Evolutionary conservation across 352 stramenopile genomes (phyloP).

Genomic region (Phytopythium helicoides): DNA sequence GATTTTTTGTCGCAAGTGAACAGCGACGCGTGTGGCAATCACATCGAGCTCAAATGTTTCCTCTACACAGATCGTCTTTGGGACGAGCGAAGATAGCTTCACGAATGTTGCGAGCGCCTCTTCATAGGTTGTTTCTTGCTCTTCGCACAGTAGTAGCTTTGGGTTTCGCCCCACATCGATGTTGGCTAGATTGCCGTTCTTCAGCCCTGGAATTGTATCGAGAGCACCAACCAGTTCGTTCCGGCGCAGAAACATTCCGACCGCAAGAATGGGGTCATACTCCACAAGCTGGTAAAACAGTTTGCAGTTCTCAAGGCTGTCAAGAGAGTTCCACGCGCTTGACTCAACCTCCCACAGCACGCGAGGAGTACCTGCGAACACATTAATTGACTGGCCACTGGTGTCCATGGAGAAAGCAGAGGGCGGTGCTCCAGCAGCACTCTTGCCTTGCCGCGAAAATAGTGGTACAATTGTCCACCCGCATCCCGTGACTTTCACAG

Average conservation of each 20-base stretch:
- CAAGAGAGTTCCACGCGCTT: conserved; percentile 48
- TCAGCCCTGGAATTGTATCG: conserved; percentile 73
- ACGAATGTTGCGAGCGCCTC: conserved; percentile 53
- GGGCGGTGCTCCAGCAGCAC: conserved; percentile 8
- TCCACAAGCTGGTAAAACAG: conserved; percentile 63
- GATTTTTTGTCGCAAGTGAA: conserved; percentile 72
- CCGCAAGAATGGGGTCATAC: conserved; percentile 55
- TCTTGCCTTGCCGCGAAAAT: conserved; percentile 50
- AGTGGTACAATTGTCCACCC: conserved; percentile 92
- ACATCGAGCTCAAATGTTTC: conserved; percentile 62
- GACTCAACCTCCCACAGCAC: conserved; percentile 62
- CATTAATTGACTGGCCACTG: conserved; percentile 52
- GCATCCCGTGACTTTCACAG: conserved; percentile 73
- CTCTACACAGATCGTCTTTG: conserved; percentile 51
- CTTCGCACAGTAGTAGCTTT: conserved; percentile 46
- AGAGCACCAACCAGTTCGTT: conserved; percentile 87
- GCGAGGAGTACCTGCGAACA: conserved; percentile 74
- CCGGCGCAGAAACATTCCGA: conserved; percentile 70
- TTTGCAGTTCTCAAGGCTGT: conserved; percentile 56
- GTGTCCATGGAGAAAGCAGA: conserved; percentile 26
- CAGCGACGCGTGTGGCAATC: conserved; percentile 42
- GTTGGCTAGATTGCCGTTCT: conserved; percentile 65
- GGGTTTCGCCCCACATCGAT: conserved; percentile 67
- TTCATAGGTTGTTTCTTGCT: conserved; percentile 44
- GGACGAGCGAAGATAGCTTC: conserved; percentile 59